Base-by-base conservation (phyloP, 805 yeast species). In the Starmerella etchellsii region DNA sequence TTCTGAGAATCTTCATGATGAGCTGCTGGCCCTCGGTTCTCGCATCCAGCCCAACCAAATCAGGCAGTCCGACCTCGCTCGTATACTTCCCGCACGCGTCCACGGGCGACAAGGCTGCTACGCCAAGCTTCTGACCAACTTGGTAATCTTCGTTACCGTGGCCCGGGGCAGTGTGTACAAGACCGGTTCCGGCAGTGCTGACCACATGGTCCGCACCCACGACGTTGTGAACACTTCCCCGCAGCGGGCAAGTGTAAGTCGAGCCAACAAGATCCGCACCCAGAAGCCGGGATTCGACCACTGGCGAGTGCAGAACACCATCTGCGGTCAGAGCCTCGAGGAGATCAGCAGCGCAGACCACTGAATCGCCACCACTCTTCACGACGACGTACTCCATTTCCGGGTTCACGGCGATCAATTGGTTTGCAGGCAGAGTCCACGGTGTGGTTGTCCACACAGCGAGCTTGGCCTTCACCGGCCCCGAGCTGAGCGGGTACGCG, bases 381-480 rank as follows among this genome's bases (percentile, higher is more conserved):
- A 74, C 58, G 11, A 80, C 48, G 1, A 76, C 71, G 56, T 91
- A 91, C 0, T 58, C 55, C 41, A 81, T 62, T 1, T 67, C 60
- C 22, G 71, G 60, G 53, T 83, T 75, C 31, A 80, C 68, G 34
- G 91, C 78, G 32, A 91, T 74, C 0, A 96, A 96, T 47, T 70
- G 68, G 55, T 91, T 91, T 0, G 95, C 78, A 4, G 83, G 81
- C 25, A 91, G 66, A 0, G 99, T 91, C 99, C 99, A 91, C 0
- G 98, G 96, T 1, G 98, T 91, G 1, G 95, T 87, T 0, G 99
- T 91, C 99, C 99, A 91, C 42, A 91, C 83, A 3, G 59, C 53
- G 2, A 60, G 43, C 3, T 15, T 21, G 18, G 39, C 39, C 15
- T 28, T 21, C 3, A 2, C 18, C 14, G 26, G 5, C 8, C 35